Evolutionary conservation across 306 rosid genomes (phyloP).

Genomic region (Vicia sativa): DNA sequence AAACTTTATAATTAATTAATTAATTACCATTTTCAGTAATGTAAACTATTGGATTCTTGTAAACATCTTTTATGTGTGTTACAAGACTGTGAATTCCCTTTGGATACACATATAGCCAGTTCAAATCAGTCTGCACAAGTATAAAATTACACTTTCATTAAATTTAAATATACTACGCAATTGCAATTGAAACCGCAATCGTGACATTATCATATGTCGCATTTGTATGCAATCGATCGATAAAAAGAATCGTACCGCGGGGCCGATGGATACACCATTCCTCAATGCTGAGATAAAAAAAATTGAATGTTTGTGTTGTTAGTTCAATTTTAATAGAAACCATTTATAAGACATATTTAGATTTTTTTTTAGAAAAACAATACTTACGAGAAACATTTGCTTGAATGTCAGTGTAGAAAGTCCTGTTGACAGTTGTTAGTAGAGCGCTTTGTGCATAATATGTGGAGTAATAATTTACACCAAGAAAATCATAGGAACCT

Average conservation of each 20-base stretch:
- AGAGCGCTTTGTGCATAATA: slow-evolving; percentile 44
- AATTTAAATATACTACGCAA: not conserved
- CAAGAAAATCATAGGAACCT: slow-evolving; percentile 64
- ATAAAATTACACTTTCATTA: not conserved
- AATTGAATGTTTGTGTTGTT: slow-evolving; percentile 5
- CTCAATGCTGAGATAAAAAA: slow-evolving; percentile 27
- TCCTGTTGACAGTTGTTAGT: slow-evolving; percentile 31
- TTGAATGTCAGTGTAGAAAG: slow-evolving; percentile 44
- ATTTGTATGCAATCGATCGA: not conserved
- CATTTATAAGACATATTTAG: not conserved
- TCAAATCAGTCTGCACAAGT: slow-evolving; percentile 51
- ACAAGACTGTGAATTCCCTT: slow-evolving; percentile 48
- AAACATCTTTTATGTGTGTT: slow-evolving; percentile 35
- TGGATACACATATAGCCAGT: slow-evolving; percentile 62
- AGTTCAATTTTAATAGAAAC: not conserved
- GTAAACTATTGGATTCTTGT: slow-evolving; percentile 52
- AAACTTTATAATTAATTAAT: not conserved
- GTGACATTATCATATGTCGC: not conserved
- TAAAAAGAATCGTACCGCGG: slow-evolving; percentile 22
- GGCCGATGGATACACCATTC: slow-evolving; percentile 31
- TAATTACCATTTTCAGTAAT: slow-evolving; percentile 67
- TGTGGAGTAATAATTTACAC: slow-evolving; percentile 62
- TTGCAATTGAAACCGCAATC: too few species aligned
- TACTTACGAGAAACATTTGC: slow-evolving; percentile 46
- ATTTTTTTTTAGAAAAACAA: not conserved